A percentile compares a stretch with the other conserved stretches of the same genome.
Evolutionary conservation across 306 rosid genomes (phyloP).

Genomic region (Dalbergia cultrata): DNA sequence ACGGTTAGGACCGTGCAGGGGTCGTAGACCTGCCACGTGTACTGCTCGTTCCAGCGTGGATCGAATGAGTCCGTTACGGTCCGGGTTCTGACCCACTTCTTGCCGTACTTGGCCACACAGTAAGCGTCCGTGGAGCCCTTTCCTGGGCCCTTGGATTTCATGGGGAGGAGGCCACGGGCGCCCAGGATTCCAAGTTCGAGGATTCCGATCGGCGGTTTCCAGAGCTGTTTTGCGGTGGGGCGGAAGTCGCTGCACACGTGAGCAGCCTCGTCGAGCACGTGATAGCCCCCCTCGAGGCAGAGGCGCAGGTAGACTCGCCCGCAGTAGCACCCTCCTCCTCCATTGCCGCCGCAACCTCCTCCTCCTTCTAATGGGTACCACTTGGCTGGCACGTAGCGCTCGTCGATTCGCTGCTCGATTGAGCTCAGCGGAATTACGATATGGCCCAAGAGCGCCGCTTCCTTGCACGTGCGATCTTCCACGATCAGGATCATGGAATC

Average conservation of each 20-base stretch:
- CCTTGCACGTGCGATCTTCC: constrained; percentile 84
- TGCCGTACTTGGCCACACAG: constrained; percentile 89
- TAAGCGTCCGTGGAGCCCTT: constrained; percentile 84
- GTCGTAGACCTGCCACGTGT: constrained; percentile 91
- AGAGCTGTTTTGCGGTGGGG: constrained; percentile 88
- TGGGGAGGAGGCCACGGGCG: constrained; percentile 80
- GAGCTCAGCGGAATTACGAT: constrained; percentile 64
- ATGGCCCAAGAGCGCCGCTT: constrained; percentile 69
- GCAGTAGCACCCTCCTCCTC: constrained; percentile 60
- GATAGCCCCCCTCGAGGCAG: constrained; percentile 94
- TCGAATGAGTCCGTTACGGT: constrained; percentile 79
- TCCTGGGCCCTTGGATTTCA: constrained; percentile 68
- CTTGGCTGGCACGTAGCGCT: constrained; percentile 85
- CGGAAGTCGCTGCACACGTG: constrained; percentile 97
- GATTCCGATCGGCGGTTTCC: constrained; percentile 90
- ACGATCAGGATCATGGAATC: constrained; percentile 71
- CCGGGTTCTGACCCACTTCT: constrained; percentile 88
- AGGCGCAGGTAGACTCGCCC: constrained; percentile 82
- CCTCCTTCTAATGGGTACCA: constrained; percentile 66
- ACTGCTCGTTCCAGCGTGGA: constrained; percentile 96
- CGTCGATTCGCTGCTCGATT: constrained; percentile 86
- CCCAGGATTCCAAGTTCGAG: constrained; percentile 94
- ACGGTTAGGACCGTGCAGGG: constrained; percentile 83
- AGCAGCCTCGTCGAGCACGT: constrained; percentile 98
- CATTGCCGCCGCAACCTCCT: neutral